Percentiles rank a stretch among this genome's conserved stretches.
Conservation (phyloP, 148 eudicot genomes). For the Beta vulgaris region DNA sequence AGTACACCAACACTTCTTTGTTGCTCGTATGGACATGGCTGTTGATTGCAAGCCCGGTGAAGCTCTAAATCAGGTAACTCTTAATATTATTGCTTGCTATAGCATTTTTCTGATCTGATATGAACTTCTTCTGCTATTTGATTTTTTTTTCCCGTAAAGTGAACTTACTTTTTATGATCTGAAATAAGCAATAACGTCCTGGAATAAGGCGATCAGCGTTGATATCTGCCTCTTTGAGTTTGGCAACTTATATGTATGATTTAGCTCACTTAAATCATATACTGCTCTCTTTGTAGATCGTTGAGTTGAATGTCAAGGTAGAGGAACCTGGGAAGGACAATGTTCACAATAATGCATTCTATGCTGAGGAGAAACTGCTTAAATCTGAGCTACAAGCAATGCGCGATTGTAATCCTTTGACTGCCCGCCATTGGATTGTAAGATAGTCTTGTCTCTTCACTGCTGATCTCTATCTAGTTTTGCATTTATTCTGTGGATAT, state of each 20-base stretch:
- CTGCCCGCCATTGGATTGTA: slow-evolving; percentile 99
- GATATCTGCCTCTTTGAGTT: neutral
- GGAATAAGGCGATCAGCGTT: no score
- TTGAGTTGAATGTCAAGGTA: slow-evolving; percentile 88
- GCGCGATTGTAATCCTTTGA: slow-evolving; percentile 86
- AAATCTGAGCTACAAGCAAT: slow-evolving; percentile 78
- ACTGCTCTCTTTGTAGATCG: slow-evolving; percentile 49
- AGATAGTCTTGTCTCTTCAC: slow-evolving; percentile 24
- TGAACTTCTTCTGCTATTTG: no score
- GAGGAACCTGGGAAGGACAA: slow-evolving; percentile 89
- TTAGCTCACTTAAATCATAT: neutral
- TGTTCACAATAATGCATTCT: slow-evolving; percentile 92
- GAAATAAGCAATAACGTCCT: no score
- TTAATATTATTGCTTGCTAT: neutral
- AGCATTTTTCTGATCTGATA: neutral
- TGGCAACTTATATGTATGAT: slow-evolving; percentile 1
- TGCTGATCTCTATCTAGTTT: slow-evolving; percentile 1
- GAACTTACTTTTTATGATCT: no score
- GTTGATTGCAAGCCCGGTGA: slow-evolving; percentile 98
- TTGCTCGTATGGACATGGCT: slow-evolving; percentile 99
- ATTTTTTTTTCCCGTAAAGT: no score
- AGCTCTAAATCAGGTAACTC: slow-evolving; percentile 82
- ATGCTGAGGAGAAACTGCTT: slow-evolving; percentile 84
- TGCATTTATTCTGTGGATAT: neutral
- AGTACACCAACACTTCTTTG: slow-evolving; percentile 97